These are phyloP conservation scores for Kwoniella pini DNA, from an alignment of 768 basidiomycete genomes.

Conservation along the genomic window DNA sequence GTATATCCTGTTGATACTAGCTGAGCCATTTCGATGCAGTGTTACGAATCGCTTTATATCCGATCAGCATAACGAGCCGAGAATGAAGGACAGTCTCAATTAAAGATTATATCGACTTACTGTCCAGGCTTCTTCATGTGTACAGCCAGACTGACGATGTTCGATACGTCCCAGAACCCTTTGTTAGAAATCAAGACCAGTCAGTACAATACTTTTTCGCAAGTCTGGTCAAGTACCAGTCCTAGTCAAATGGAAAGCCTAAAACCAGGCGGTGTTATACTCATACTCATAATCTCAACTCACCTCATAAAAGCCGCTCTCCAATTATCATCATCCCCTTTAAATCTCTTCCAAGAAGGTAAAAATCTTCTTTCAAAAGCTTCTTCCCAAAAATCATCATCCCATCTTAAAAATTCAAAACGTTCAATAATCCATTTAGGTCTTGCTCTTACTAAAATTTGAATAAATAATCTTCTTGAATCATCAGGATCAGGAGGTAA, in stretches of 20 bases:
- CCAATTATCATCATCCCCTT: conserved; percentile 43
- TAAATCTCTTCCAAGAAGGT: conserved; percentile 46
- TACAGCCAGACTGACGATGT: conserved; percentile 47
- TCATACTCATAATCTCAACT: conserved; percentile 8
- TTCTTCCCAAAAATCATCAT: conserved; percentile 42
- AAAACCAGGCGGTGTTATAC: too few species aligned
- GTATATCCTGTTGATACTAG: conserved; percentile 50
- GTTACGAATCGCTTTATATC: conserved; percentile 43
- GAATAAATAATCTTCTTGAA: conserved; percentile 29
- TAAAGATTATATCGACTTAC: too few species aligned
- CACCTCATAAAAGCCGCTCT: conserved; percentile 45
- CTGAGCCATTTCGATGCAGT: conserved; percentile 48
- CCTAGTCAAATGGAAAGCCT: too few species aligned
- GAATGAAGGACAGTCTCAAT: too few species aligned
- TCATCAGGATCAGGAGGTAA: conserved; percentile 29
- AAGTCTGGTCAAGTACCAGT: too few species aligned
- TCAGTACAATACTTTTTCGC: background rate
- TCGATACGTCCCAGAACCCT: conserved; percentile 42
- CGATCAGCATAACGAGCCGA: background rate
- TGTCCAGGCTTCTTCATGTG: conserved; percentile 53
- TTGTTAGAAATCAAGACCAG: background rate
- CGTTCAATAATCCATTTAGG: conserved; percentile 50
- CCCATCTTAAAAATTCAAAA: conserved; percentile 37
- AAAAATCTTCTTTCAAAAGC: conserved; percentile 46
- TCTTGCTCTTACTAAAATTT: conserved; percentile 39